These are phyloP conservation scores for Populus hybrid DNA, from an alignment of 441 rosid species.

Conservation along the genomic window DNA sequence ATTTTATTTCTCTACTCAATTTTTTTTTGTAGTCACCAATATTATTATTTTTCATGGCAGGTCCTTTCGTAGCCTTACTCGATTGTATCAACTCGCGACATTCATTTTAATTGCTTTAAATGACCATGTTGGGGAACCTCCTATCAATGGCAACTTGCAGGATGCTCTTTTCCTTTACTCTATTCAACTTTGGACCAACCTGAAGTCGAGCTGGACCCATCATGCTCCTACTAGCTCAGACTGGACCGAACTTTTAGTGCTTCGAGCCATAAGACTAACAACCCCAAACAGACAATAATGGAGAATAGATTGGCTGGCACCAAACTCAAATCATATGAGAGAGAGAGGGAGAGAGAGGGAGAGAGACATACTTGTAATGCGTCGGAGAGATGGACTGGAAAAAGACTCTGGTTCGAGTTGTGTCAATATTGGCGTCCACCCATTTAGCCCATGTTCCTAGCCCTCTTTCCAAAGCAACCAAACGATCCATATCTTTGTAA, in stretches of 20 bases:
- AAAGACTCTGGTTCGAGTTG: constrained; percentile 52
- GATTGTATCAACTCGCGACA: neutral
- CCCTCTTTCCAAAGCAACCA: constrained; percentile 72
- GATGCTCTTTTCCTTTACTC: neutral
- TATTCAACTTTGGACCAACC: neutral
- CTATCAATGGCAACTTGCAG: neutral
- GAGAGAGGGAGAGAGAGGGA: constrained; percentile 9
- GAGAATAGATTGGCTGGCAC: neutral
- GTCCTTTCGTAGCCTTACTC: neutral
- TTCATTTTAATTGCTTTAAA: constrained; percentile 5
- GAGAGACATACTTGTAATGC: constrained; percentile 61
- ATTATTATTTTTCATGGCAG: neutral
- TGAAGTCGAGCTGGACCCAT: neutral
- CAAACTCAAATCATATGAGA: neutral
- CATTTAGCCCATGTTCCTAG: constrained; percentile 83
- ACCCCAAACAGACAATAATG: constrained; percentile 12
- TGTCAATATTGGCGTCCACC: constrained; percentile 60
- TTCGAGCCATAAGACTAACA: constrained; percentile 13
- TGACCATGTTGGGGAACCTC: neutral
- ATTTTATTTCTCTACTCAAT: neutral
- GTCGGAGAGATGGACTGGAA: constrained; percentile 86
- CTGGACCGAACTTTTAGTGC: constrained; percentile 27
- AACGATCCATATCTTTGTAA: constrained; percentile 82
- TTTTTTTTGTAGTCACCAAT: neutral
- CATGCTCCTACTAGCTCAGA: constrained; percentile 6